These are phyloP conservation scores for Leersia perrieri DNA, from an alignment of 176 grass and related monocot species.

Conservation along the genomic window DNA sequence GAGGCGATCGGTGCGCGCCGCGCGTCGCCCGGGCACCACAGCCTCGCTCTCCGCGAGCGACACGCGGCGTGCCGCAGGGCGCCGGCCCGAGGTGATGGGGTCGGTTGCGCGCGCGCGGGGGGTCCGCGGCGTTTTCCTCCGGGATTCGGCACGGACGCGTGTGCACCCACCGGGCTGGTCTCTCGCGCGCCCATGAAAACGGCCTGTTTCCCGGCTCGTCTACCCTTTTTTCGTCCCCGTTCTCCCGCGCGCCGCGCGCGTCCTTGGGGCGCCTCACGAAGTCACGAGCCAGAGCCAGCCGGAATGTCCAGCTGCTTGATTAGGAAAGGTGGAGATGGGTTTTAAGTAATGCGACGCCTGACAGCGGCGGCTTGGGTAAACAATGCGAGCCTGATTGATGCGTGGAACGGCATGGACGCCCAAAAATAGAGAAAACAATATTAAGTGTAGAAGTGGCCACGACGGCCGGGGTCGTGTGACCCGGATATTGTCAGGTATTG, in stretches of 20 bases:
- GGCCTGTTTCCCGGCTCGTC: constrained; percentile 15
- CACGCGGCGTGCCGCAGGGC: not conserved
- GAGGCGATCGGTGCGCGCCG: not conserved
- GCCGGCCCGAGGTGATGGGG: not conserved
- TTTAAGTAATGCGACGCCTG: not conserved
- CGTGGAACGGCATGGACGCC: not conserved
- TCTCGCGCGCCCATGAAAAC: not conserved
- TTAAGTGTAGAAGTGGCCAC: constrained; percentile 30
- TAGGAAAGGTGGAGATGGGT: not conserved
- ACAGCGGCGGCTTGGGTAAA: not conserved
- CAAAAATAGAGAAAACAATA: not conserved
- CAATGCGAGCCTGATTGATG: not conserved
- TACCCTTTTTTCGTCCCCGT: not conserved
- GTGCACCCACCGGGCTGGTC: not conserved
- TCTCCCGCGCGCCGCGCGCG: too few relatives aligned
- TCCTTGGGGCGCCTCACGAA: not conserved
- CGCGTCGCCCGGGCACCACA: not conserved
- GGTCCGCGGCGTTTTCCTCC: too few relatives aligned
- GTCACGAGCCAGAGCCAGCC: not conserved
- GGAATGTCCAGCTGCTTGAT: not conserved
- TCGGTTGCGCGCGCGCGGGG: too few relatives aligned
- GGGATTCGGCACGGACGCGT: constrained; percentile 18
- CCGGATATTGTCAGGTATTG: not conserved
- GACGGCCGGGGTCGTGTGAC: not conserved
- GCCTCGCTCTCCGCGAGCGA: not conserved